Evolutionary conservation across 163 green algal genomes (phyloP).

Genomic region (Chlorella variabilis): DNA sequence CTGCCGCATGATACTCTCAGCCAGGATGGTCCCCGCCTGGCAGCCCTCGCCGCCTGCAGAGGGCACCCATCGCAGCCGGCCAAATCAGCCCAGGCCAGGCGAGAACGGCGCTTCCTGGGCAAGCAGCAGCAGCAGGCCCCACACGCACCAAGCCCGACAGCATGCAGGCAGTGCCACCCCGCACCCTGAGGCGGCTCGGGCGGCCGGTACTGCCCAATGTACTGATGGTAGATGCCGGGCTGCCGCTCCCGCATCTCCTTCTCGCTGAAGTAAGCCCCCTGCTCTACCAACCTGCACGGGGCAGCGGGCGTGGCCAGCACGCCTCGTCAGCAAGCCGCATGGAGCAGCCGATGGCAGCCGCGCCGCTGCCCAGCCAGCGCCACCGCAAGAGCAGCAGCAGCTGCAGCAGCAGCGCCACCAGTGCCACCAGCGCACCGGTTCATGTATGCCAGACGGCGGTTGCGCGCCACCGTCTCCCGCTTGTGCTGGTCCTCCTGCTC

Average conservation of each 20-base stretch:
- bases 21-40: conserved; percentile 11
- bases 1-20: conserved; percentile 36
- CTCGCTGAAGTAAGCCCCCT: conserved; percentile 61
- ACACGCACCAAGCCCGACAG: too few species aligned
- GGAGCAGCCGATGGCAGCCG: neutral
- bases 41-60: neutral
- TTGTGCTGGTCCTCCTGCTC: neutral
- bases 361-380: too few species aligned
- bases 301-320: too few species aligned
- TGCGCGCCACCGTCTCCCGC: conserved; percentile 34
- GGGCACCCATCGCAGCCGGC: too few species aligned
- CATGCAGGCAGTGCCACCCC: neutral
- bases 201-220: conserved; percentile 6
- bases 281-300: conserved; percentile 20
- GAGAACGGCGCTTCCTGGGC: too few species aligned
- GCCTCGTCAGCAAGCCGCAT: too few species aligned
- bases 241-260: conserved; percentile 60
- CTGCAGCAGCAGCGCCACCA: neutral
- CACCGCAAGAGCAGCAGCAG: neutral
- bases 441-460: conserved; percentile 61
- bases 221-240: conserved; percentile 64
- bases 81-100: too few species aligned
- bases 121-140: too few species aligned
- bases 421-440: conserved; percentile 10
- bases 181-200: neutral